These are phyloP conservation scores for Hypericum perforatum DNA, from an alignment of 345 rosid species.

Conservation along the genomic window DNA sequence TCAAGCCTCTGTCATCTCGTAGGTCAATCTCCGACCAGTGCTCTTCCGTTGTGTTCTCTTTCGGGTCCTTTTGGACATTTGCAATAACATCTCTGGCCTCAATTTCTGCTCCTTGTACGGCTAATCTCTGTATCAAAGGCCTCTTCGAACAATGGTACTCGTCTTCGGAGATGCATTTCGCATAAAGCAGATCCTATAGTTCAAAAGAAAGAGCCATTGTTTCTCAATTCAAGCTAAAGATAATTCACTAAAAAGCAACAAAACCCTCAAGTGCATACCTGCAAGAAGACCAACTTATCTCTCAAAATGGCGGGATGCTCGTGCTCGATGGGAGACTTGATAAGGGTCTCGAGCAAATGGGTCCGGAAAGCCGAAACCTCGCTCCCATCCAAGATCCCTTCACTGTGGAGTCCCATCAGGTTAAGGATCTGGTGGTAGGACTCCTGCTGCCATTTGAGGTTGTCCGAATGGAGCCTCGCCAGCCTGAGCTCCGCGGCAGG, in stretches of 20 bases:
- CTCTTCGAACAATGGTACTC: constrained; percentile 72
- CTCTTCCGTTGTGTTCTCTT: constrained; percentile 35
- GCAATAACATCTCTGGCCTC: constrained; percentile 45
- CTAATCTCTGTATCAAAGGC: constrained; percentile 59
- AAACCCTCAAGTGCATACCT: constrained; percentile 9
- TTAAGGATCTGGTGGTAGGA: constrained; percentile 68
- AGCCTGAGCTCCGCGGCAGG: constrained; percentile 44
- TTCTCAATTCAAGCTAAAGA: no score
- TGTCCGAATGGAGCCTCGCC: constrained; percentile 54
- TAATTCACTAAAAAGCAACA: no score
- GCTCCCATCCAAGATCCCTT: constrained; percentile 44
- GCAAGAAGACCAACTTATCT: constrained; percentile 65
- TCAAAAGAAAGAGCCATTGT: no score
- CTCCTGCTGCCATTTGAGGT: constrained; percentile 79
- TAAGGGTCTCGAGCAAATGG: constrained; percentile 52
- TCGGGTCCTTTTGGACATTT: constrained; percentile 20
- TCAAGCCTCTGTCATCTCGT: constrained; percentile 40
- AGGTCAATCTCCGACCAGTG: constrained; percentile 67
- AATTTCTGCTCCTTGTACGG: constrained; percentile 66
- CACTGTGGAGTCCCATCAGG: constrained; percentile 57
- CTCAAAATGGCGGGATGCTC: constrained; percentile 46
- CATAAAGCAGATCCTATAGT: constrained; percentile 45
- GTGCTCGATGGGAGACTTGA: constrained; percentile 40
- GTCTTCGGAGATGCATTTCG: constrained; percentile 55
- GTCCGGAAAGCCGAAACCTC: constrained; percentile 50